Evolutionary conservation across 2,329 filamentous ascomycete genomes (phyloP).

Genomic region (Cladosporium sp.): DNA sequence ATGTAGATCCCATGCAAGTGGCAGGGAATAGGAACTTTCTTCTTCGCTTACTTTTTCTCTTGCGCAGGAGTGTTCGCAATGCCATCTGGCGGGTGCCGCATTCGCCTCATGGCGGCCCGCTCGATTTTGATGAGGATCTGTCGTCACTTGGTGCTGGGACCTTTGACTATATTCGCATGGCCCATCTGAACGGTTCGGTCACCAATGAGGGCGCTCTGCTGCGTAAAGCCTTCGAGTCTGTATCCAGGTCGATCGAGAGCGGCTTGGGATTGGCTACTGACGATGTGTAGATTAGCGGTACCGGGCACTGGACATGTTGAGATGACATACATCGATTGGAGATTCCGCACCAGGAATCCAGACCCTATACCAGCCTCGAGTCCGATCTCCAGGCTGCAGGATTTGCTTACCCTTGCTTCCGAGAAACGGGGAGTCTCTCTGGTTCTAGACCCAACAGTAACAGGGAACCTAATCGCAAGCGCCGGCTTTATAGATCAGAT

Average conservation of each 20-base stretch:
- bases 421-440: neutral
- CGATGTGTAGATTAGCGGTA: neutral
- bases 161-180: neutral
- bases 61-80: neutral
- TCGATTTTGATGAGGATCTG: neutral
- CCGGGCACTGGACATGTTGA: neutral
- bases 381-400: neutral
- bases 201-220: neutral
- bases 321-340: conserved; percentile 1
- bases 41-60: too few relatives aligned
- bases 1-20: neutral
- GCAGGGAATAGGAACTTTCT: too few relatives aligned
- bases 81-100: neutral
- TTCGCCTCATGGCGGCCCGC: neutral
- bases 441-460: neutral
- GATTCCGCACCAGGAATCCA: neutral
- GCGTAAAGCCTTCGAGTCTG: neutral
- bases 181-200: neutral
- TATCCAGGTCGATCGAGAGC: neutral
- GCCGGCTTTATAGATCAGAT: neutral
- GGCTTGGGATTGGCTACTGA: neutral
- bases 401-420: neutral
- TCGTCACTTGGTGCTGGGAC: neutral
- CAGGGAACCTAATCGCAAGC: neutral
- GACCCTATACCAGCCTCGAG: neutral